These are phyloP conservation scores for Eucalyptus leucophloia DNA, from an alignment of 345 rosid genomes.

Conservation along the genomic window DNA sequence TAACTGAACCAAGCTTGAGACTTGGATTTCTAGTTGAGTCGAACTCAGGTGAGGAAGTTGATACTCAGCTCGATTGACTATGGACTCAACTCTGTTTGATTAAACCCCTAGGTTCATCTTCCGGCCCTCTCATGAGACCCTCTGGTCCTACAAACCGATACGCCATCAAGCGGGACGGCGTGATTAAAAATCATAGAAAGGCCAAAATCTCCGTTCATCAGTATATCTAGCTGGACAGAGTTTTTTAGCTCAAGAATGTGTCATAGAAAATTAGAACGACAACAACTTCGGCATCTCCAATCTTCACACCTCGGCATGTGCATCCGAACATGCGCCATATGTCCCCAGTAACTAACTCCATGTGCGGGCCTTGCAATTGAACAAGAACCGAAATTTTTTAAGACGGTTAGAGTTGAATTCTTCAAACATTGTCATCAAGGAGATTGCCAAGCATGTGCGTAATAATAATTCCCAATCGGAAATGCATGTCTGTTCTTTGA, in stretches of 20 bases:
- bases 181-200: neutral
- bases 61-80: neutral
- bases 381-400: neutral
- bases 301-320: neutral
- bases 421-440: neutral
- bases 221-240: neutral
- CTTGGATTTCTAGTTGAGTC: neutral
- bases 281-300: neutral
- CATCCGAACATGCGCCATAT: neutral
- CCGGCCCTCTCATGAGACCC: neutral
- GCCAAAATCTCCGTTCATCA: neutral
- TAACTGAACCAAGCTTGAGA: fast-evolving
- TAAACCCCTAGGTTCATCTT: neutral
- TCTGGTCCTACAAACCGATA: neutral
- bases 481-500: neutral
- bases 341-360: neutral
- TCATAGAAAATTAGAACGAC: neutral
- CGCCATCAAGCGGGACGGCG: neutral
- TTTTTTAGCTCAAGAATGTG: neutral
- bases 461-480: neutral
- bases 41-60: neutral
- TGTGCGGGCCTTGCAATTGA: neutral
- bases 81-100: neutral
- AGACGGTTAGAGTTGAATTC: neutral
- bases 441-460: neutral